Base-by-base conservation (phyloP, 2,329 filamentous ascomycete species). In the Penicillium brevicompactum region DNA sequence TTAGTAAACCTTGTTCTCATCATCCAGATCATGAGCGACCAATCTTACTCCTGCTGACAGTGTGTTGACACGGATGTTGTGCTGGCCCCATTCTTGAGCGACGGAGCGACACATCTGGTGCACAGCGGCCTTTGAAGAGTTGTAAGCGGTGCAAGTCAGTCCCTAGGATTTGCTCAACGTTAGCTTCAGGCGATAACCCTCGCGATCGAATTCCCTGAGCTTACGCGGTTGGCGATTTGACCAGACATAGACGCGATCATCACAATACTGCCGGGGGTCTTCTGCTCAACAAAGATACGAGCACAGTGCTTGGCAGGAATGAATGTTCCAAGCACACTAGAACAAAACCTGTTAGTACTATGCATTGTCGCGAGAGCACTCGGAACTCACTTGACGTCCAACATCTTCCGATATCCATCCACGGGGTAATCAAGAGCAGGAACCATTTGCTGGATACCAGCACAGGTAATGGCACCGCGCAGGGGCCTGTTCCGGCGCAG, bases 221-320 rank as follows among this genome's bases (percentile, higher is more conserved):
- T 37, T 61, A 67, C 68, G 22, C 83, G 78, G 71, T 89, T 89
- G 30, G 86, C 86, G 61, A 89, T 79, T 5, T 81, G 83, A 16
- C 83, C 87, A 61, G 84, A 87, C 86, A 89, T 90, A 61, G 84
- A 87, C n/a, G 82, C 86, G 67, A 90, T 87, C 66, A 90, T 73
- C 13, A 84, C 83, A 56, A 90, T 83, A 67, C 84, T 88, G 0
- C 87, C 86, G 5, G 78, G 75, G 24, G 76, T 70, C 7, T 75
- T 71, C 27, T 84, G 78, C 48, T 81, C 80, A 21, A 86, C 77
- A 82, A 90, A 86, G 71, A 71, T 66, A 9, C 62, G 62, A 1
- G 70, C 70, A 13, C 64, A 67, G 24, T 65, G 62, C 59, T 72
- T 72, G 2, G 70, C 71, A 4, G 69, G 64, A 40, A 74, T 66